Percentiles rank a stretch among this genome's conserved stretches.
These are phyloP conservation scores for Alternaria arbusti DNA, from an alignment of 2,329 filamentous ascomycete species.

Conservation along the genomic window DNA sequence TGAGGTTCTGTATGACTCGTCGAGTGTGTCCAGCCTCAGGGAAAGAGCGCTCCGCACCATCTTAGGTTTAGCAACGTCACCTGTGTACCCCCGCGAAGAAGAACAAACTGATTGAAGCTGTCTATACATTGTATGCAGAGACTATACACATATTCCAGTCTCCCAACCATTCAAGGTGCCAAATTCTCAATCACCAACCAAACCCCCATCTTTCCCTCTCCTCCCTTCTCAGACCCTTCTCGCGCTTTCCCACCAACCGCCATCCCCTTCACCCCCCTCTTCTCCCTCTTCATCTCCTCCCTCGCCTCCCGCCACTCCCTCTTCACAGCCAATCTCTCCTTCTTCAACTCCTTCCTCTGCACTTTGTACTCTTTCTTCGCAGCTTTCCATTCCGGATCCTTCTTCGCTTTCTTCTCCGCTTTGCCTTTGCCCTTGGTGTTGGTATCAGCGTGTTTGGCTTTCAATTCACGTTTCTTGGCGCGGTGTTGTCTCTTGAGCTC, in stretches of 20 bases:
- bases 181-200: slow-evolving; percentile 44
- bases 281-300: slow-evolving; percentile 11
- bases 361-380: slow-evolving; percentile 30
- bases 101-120: too few relatives aligned
- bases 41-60: not conserved
- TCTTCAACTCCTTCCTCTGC: slow-evolving; percentile 28
- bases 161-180: not conserved
- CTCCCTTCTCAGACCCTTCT: not conserved
- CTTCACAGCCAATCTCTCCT: slow-evolving; percentile 16
- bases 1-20: not conserved
- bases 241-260: not conserved
- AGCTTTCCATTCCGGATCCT: slow-evolving; percentile 28
- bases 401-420: slow-evolving; percentile 23
- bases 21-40: not conserved
- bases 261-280: slow-evolving; percentile 1
- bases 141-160: too few relatives aligned
- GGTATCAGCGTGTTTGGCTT: slow-evolving; percentile 6
- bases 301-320: slow-evolving; percentile 26
- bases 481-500: slow-evolving; percentile 25
- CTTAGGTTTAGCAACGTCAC: not conserved
- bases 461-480: slow-evolving; percentile 27
- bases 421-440: slow-evolving; percentile 23
- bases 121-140: too few relatives aligned
- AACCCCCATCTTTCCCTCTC: slow-evolving; percentile 21
- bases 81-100: too few relatives aligned